Conservation (phyloP, 331 rosid genomes). For the Quercus phellos region DNA sequence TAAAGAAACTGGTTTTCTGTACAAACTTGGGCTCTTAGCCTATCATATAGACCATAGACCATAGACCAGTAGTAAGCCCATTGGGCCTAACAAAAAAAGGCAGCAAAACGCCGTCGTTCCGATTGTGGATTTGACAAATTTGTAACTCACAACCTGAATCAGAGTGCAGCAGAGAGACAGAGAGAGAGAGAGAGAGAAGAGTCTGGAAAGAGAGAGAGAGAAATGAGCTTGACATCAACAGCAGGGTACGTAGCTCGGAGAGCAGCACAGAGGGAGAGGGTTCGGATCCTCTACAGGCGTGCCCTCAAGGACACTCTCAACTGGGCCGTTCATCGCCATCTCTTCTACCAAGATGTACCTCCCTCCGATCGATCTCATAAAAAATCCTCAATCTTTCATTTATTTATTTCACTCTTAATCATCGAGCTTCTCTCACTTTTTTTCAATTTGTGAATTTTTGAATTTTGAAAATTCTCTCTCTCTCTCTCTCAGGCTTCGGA, state of each 20-base stretch:
- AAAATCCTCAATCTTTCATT: too few relatives aligned
- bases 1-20: too few relatives aligned
- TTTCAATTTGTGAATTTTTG: background rate
- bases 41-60: too few relatives aligned
- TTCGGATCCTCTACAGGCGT: constrained; percentile 85
- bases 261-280: constrained; percentile 92
- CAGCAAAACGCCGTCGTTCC: too few relatives aligned
- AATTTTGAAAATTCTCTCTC: background rate
- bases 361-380: background rate
- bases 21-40: too few relatives aligned
- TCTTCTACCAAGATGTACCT: constrained; percentile 73
- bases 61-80: too few relatives aligned
- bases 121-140: too few relatives aligned
- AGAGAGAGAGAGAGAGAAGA: background rate
- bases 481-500: constrained; percentile 56
- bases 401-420: too few relatives aligned
- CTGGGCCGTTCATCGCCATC: constrained; percentile 99
- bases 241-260: constrained; percentile 71
- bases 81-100: too few relatives aligned
- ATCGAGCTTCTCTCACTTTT: too few relatives aligned
- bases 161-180: background rate
- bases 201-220: constrained; percentile 9
- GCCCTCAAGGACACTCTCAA: constrained; percentile 93
- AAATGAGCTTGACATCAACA: constrained; percentile 52
- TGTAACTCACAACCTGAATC: background rate